Evolutionary conservation across 2,329 filamentous ascomycete species (phyloP).

Genomic region (Phialemoniopsis sp.): DNA sequence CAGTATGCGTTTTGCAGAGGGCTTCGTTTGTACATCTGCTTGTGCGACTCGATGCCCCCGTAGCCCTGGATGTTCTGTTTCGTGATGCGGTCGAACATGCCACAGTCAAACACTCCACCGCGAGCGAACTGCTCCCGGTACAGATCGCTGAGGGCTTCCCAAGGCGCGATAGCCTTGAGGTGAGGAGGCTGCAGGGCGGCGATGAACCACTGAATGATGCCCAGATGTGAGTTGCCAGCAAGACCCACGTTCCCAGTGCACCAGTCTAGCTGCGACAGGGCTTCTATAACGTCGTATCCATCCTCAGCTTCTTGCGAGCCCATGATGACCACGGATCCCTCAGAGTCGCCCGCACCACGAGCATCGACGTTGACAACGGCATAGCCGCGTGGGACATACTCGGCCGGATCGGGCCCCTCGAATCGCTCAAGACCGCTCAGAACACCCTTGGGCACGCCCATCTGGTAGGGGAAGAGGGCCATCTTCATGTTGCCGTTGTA

Average conservation of each 20-base stretch:
- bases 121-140: conserved; percentile 16
- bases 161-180: conserved; percentile 13
- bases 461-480: conserved; percentile 9
- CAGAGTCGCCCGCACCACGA: conserved; percentile 12
- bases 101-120: conserved; percentile 15
- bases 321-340: conserved; percentile 13
- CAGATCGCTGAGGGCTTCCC: conserved; percentile 14
- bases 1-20: conserved; percentile 14
- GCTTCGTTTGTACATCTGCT: conserved; percentile 11
- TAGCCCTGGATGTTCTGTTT: conserved; percentile 7
- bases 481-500: conserved; percentile 11
- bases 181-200: conserved; percentile 4
- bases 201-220: conserved; percentile 6
- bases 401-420: conserved; percentile 16
- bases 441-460: conserved; percentile 7
- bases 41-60: conserved; percentile 11
- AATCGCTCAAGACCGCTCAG: conserved; percentile 12
- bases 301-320: conserved; percentile 17
- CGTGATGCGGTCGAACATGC: conserved; percentile 6
- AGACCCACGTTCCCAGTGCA: conserved; percentile 6
- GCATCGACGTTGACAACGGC: conserved; percentile 17
- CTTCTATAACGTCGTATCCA: conserved; percentile 18
- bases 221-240: conserved; percentile 9
- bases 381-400: conserved; percentile 16
- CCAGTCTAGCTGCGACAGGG: conserved; percentile 11